These are phyloP conservation scores for Aspergillus neotritici DNA, from an alignment of 2,329 filamentous ascomycete genomes.

Conservation along the genomic window DNA sequence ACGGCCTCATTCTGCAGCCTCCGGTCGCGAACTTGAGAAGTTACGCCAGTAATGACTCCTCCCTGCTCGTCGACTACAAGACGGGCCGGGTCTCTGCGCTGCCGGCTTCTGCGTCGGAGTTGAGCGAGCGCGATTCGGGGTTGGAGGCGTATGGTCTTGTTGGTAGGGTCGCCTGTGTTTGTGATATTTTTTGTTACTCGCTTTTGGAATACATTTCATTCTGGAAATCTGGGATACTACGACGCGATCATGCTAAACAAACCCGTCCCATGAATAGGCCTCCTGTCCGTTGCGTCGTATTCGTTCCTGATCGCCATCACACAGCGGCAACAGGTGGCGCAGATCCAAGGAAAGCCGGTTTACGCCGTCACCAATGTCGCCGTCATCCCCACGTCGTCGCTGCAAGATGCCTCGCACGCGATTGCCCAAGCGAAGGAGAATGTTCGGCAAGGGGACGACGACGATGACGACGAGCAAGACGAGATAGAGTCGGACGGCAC, in stretches of 20 bases:
- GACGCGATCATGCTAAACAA: constrained; percentile 1
- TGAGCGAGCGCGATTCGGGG: constrained; percentile 27
- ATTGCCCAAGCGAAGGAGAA: constrained; percentile 57
- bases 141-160: constrained; percentile 52
- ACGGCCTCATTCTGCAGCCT: constrained; percentile 77
- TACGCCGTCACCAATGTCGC: constrained; percentile 86
- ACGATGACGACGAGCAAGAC: constrained; percentile 34
- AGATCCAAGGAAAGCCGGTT: constrained; percentile 72
- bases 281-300: constrained; percentile 74
- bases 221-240: not conserved
- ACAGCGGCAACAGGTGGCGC: constrained; percentile 78
- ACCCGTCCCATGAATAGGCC: constrained; percentile 49
- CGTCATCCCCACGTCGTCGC: constrained; percentile 78
- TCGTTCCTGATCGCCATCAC: constrained; percentile 85
- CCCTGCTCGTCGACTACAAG: constrained; percentile 66
- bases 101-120: constrained; percentile 27
- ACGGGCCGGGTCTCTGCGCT: constrained; percentile 49
- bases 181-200: no score
- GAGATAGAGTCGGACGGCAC: constrained; percentile 22
- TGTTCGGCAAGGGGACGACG: constrained; percentile 35
- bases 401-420: constrained; percentile 65
- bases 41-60: constrained; percentile 50
- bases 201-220: no score
- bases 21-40: constrained; percentile 45
- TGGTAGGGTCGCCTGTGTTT: constrained; percentile 41